Evolutionary conservation across 2,329 filamentous ascomycete genomes (phyloP), one percentile per base, ranked within the genome.

Genomic region (Ophiocordyceps australis): DNA sequence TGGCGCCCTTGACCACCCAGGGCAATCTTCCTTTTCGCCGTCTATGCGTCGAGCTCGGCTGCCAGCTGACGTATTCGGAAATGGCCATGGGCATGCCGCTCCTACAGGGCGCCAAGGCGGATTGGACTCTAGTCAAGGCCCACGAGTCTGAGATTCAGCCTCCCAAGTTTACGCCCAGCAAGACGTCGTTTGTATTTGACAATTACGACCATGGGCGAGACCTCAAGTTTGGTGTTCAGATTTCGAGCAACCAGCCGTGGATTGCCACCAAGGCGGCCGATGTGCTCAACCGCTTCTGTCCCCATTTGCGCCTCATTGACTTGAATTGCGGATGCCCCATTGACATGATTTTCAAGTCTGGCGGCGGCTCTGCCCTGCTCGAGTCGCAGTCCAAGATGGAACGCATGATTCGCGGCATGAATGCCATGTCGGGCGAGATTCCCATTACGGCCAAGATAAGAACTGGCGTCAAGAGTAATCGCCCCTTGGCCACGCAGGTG

Each of bases 241-340:
- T 98, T 37, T 80, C 85, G 3, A 83, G 79, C 18, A 91, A 82
- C 52, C 89, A 91, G 46, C 81, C 85, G 10, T 92, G 82, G 78
- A 62, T 83, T 28, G 86, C 80, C 3, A 65, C 86, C 45, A 94
- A 93, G 55, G 74, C 82, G 0, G 79, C 86, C 1, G 83, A 95
- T 47, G 66, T 77, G 4, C 56, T 98, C 24, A 74, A 75, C 5
- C 63, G 65, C 17, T 70, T 78, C 35, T 73, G 85, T 30, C 85
- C 89, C 4, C 70, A 82, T 39, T 64, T 98, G 13, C 79, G 89
- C 19, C 71, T 93, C 20, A 79, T 98, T 35, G 89, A 98, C 43
- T 60, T 98, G 38, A 98, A 98, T 57, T 95, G 86, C 41, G 89
- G 89, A 23, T 98, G 89, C 44, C 89, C 89, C 4, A 94, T 98